Base-by-base conservation (phyloP, 2,329 filamentous ascomycete species). In the Rhinocladiella similis region DNA sequence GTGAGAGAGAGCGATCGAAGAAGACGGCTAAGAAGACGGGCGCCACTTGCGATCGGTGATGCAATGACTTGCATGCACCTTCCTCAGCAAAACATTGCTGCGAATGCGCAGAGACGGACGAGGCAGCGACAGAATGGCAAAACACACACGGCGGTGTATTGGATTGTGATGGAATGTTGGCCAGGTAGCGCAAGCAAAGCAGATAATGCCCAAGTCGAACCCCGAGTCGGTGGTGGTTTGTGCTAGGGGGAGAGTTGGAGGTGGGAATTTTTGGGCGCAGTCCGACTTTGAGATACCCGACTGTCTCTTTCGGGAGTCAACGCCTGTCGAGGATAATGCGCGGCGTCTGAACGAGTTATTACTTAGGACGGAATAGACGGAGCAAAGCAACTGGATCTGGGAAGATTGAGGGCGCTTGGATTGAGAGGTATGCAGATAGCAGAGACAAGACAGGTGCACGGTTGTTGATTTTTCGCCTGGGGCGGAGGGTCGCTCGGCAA, bases 51-150 rank as follows among this genome's bases (percentile, higher is more conserved):
- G 46, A 42, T 33, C 38, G 50, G 54, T 54, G 58, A 57, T 57
- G 58, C 58, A 61, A 55, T 55, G 12, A 33, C 35, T 50, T 50
- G 58, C 58, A 55, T 53, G 43, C 54, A 43, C 36, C 50, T 43
- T 33, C 20, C 49, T 56, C 57, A 60, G 35, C 33, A 45, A 50
- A 54, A 45, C 46, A 46, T 55, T 47, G 50, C 43, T 49, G 16
- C 29, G 36, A 39, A 46, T 50, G 53, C 53, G 57, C 45, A 53
- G 29, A 20, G 33, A 22, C 10, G 39, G 33, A 14, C 33, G 19
- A 36, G 49, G 27, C 14, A 39, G 22, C 29, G 25, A 19, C 27
- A 22, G 25, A 27, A 19, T 36, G 47, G 27, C 22, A 42, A 38
- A 18, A 18, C 41, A 29, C 14, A 16, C 42, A 56, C 41, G 54